A percentile compares a stretch with the other conserved stretches of the same genome.
Conservation (phyloP, 1,139 yeast species). For the Geotrichum siamense region DNA sequence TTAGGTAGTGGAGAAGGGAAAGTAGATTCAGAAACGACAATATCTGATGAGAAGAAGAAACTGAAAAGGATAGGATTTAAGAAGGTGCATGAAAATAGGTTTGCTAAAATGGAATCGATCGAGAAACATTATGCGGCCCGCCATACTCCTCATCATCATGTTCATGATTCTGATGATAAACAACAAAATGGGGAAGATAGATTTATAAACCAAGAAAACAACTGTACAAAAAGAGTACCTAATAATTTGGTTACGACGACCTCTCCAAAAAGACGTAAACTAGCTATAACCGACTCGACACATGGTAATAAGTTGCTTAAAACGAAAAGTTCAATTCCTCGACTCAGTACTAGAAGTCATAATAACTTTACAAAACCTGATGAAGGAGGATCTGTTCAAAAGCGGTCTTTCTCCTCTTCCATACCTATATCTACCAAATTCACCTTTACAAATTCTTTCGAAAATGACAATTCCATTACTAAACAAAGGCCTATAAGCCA, state of each 20-base stretch:
- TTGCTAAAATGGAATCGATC: constrained; percentile 31
- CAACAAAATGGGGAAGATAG: background rate
- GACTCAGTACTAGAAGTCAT: too few relatives aligned
- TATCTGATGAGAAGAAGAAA: background rate
- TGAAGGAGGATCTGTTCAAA: too few relatives aligned
- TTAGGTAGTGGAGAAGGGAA: constrained; percentile 16
- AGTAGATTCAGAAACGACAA: too few relatives aligned
- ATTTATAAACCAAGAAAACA: background rate
- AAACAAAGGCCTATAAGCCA: too few relatives aligned
- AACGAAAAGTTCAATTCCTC: too few relatives aligned
- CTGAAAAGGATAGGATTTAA: constrained; percentile 27
- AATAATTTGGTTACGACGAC: background rate
- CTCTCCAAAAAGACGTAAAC: background rate
- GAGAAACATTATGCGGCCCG: constrained; percentile 24
- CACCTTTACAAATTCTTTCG: too few relatives aligned
- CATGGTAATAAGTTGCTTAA: too few relatives aligned
- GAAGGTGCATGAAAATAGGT: constrained; percentile 26
- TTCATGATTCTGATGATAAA: background rate
- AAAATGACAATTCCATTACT: too few relatives aligned
- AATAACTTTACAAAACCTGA: too few relatives aligned
- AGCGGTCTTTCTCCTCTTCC: too few relatives aligned
- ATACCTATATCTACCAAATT: too few relatives aligned
- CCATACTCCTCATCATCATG: constrained; percentile 2
- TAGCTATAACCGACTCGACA: too few relatives aligned
- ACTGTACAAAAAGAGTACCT: background rate